Base-by-base conservation (phyloP, 306 rosid species). In the Cicer pinnatifidum region DNA sequence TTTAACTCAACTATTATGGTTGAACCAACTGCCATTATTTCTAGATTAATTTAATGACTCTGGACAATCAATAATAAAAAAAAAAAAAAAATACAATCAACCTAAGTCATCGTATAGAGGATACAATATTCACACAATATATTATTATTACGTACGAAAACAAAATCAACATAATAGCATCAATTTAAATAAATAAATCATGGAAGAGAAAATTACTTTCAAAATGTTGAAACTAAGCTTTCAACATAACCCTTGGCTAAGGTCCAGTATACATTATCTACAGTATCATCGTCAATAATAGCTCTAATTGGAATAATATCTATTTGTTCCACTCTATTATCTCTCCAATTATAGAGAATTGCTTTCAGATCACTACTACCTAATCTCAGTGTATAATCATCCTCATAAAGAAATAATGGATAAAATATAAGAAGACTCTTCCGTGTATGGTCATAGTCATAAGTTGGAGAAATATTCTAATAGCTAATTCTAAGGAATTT, bases 311-410 rank as follows among this genome's bases (percentile, higher is more conserved):
- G 1, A 8, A 10, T 52, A 52, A 56, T 10, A 7, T 23, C 1
- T 57, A 38, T 33, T 58, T 43, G 65, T 43, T 6, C 4, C 7
- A 58, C 43, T 58, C 1, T 58, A 28, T 33, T 33, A 58, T 33
- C 16, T 11, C 65, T 58, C 65, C 65, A 33, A 58, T 58, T 58
- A 58, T 33, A 58, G 17, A 28, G 8, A 33, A 58, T 33, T 58
- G 15, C 43, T 1, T 6, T 5, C 2, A 2, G 15, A 4, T 20
- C 5, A 11, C 8, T 57, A n/a, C 40, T 20, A 1, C 2, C 1
- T 5, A 57, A 2, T 57, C 11, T 33, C 1, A 57, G 1, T 6
- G 63, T 28, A 57, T 23, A 38, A 57, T 16, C 40, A 1, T 57
- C 15, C 1, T 23, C 38, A 4, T 8, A 23, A 23, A 57, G 63